Conservation (phyloP, 768 basidiomycete species). For the Tylopilus vinaceipallidus region DNA sequence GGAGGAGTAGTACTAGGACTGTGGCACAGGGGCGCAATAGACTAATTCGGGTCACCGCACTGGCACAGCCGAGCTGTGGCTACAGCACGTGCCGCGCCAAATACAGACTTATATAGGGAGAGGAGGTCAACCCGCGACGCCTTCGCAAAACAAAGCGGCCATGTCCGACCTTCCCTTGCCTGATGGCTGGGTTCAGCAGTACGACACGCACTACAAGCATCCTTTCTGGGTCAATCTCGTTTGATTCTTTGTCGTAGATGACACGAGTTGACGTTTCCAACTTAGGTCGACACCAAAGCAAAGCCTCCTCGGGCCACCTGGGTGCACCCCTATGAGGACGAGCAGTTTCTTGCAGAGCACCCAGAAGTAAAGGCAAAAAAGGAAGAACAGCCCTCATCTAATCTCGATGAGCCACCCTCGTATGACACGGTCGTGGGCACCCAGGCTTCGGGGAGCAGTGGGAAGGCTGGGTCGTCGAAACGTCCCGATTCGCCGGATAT, state of each 20-base stretch:
- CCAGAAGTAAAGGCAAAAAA: constrained; percentile 45
- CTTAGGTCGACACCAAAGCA: constrained; percentile 63
- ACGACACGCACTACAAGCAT: constrained; percentile 41
- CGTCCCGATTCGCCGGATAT: background rate
- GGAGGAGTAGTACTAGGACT: background rate
- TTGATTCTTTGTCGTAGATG: too few relatives aligned
- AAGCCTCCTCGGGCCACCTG: constrained; percentile 66
- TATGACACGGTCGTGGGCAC: constrained; percentile 26
- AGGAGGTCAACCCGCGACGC: background rate
- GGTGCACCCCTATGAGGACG: constrained; percentile 72
- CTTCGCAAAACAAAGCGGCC: background rate
- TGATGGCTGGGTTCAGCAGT: constrained; percentile 54
- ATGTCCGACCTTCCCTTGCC: constrained; percentile 44
- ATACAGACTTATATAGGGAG: background rate
- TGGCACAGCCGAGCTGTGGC: background rate
- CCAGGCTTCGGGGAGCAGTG: constrained; percentile 28
- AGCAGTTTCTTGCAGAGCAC: constrained; percentile 56
- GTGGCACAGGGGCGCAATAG: too few relatives aligned
- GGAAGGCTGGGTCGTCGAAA: background rate
- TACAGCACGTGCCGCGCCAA: constrained; percentile 14
- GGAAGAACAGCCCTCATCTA: constrained; percentile 1
- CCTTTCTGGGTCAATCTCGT: constrained; percentile 46
- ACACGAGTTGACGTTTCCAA: background rate
- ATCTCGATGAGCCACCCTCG: constrained; percentile 24
- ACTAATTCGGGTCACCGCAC: too few relatives aligned